Evolutionary conservation across 257 asterid genomes (phyloP).

Genomic region (Przewalskia tangutica): DNA sequence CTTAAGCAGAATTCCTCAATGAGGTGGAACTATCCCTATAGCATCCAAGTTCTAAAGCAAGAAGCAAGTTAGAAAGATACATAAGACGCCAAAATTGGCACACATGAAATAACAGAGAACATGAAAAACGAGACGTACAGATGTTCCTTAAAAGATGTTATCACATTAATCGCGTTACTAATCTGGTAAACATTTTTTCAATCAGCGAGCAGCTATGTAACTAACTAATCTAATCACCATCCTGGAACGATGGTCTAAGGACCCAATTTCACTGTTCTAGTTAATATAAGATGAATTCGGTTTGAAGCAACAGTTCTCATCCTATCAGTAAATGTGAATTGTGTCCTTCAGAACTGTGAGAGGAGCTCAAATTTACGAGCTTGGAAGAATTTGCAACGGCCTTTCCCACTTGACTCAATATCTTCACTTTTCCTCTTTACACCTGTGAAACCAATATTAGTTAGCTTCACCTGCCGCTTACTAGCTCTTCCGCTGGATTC

Average conservation of each 20-base stretch:
- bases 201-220: not conserved
- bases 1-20: not conserved
- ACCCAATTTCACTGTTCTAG: not conserved
- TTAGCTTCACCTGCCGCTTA: conserved; percentile 70
- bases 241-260: not conserved
- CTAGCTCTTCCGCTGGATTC: conserved; percentile 26
- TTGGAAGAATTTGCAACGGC: conserved; percentile 86
- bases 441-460: conserved; percentile 48
- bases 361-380: conserved; percentile 86
- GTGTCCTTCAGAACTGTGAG: conserved; percentile 39
- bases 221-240: not conserved
- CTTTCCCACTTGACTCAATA: conserved; percentile 69
- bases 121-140: not conserved
- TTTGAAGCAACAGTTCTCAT: not conserved
- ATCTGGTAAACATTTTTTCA: not conserved
- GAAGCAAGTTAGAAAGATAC: not conserved
- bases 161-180: not conserved
- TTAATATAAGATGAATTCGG: not conserved
- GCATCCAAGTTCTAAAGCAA: not conserved
- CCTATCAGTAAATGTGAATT: not conserved
- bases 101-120: not conserved
- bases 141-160: not conserved
- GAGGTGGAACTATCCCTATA: not conserved
- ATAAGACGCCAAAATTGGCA: not conserved
- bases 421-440: conserved; percentile 68